Conservation (phyloP, 2,329 filamentous ascomycete species). For the Neoarthrinium moseri region DNA sequence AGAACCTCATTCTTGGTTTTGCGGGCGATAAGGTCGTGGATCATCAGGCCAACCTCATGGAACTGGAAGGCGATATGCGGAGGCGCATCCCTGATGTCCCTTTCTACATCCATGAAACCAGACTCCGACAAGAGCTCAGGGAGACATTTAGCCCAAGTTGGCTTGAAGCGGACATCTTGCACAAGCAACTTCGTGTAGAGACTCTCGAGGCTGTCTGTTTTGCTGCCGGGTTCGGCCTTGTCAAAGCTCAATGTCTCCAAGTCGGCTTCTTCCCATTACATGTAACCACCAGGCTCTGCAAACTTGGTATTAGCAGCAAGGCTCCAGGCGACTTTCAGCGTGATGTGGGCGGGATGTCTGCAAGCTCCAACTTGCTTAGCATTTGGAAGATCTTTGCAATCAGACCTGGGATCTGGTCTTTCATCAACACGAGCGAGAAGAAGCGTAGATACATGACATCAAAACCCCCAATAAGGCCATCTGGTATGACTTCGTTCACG, state of each 20-base stretch:
- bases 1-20: conserved; percentile 19
- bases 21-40: conserved; percentile 20
- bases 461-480: background rate
- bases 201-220: conserved; percentile 4
- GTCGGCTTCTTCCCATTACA: conserved; percentile 18
- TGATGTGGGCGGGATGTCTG: too few relatives aligned
- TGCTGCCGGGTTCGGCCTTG: conserved; percentile 5
- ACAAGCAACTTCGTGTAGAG: conserved; percentile 8
- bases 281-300: conserved; percentile 18
- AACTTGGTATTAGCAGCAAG: too few relatives aligned
- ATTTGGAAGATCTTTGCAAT: conserved; percentile 15
- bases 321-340: too few relatives aligned
- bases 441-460: background rate
- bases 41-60: conserved; percentile 16
- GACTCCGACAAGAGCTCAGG: conserved; percentile 7
- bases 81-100: conserved; percentile 8
- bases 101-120: conserved; percentile 14
- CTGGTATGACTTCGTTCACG: background rate
- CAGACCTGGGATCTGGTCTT: background rate
- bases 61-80: conserved; percentile 10
- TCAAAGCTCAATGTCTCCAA: conserved; percentile 10
- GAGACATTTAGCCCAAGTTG: conserved; percentile 7
- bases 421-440: background rate
- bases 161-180: conserved; percentile 11
- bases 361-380: conserved; percentile 13